phyloP scores from a whole-genome alignment of 2,329 filamentous ascomycete species.

The Aureobasidium sp. region DNA sequence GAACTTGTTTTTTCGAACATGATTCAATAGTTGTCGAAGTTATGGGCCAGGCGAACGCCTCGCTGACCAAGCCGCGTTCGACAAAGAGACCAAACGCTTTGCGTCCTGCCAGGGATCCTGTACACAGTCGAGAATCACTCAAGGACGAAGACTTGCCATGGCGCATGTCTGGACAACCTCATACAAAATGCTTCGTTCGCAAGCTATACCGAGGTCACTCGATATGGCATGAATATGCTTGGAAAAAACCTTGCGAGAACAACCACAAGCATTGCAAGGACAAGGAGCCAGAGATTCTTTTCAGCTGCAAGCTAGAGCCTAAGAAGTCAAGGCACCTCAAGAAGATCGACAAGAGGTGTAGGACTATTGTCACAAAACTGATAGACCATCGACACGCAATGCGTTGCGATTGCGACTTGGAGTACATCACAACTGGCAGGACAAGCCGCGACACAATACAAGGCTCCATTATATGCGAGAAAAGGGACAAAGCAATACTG shows the following conservation, averaged over 20 bases:
- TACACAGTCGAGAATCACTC: not conserved
- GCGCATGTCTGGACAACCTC: not conserved
- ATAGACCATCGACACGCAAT: not conserved
- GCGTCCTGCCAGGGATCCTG: not conserved
- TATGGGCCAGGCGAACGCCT: not conserved
- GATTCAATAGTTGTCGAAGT: not conserved
- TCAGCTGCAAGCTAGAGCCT: not conserved
- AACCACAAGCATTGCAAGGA: not conserved
- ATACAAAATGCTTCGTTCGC: not conserved
- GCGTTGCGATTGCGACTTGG: not conserved
- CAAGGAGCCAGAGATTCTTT: not conserved
- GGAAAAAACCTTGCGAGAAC: not conserved
- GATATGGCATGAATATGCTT: not conserved
- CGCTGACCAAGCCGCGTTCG: not conserved
- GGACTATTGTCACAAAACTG: not conserved
- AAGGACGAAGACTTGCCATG: not conserved
- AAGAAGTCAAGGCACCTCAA: not conserved
- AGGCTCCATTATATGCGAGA: not conserved
- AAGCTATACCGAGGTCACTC: not conserved
- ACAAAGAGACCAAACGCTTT: not conserved
- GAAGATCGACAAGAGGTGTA: not conserved
- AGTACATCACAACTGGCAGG: not conserved
- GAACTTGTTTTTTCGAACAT: not conserved
- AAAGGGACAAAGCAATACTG: not conserved
- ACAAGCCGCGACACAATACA: not conserved